Evolutionary conservation across 2,329 filamentous ascomycete genomes (phyloP).

Genomic region (Fusarium coffeatum): DNA sequence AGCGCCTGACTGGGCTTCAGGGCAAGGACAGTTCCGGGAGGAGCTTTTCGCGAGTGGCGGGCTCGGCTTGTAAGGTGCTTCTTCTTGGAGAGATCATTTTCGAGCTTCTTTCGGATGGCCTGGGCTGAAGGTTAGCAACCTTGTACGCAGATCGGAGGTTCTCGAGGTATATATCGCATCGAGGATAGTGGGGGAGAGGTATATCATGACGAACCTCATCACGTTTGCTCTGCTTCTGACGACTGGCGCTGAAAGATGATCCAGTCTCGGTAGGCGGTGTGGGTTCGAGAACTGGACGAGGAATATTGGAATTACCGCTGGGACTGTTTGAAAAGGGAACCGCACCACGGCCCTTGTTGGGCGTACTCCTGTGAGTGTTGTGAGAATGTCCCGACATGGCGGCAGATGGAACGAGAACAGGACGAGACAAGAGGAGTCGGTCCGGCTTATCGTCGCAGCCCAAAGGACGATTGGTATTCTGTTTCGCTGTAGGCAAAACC

Average conservation of each 20-base stretch:
- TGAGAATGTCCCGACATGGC: constrained; percentile 60
- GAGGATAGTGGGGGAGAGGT: constrained; percentile 1
- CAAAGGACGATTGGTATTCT: constrained; percentile 37
- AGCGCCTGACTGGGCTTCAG: constrained; percentile 95
- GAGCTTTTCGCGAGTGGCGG: constrained; percentile 89
- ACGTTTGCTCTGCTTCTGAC: constrained; percentile 95
- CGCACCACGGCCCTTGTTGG: constrained; percentile 69
- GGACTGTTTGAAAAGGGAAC: constrained; percentile 73
- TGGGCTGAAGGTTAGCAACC: constrained; percentile 55
- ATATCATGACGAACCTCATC: constrained; percentile 82
- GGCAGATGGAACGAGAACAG: constrained; percentile 38
- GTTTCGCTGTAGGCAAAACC: constrained; percentile 33
- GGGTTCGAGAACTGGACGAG: constrained; percentile 75
- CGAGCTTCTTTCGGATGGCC: constrained; percentile 97
- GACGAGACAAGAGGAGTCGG: constrained; percentile 35
- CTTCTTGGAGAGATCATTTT: constrained; percentile 98
- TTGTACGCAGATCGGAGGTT: constrained; percentile 3
- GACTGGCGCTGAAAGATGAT: constrained; percentile 88
- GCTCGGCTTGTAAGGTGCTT: constrained; percentile 82
- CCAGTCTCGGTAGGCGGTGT: constrained; percentile 65
- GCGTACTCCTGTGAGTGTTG: constrained; percentile 76
- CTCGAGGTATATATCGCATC: constrained; percentile 31
- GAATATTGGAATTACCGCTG: constrained; percentile 71
- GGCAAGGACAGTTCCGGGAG: constrained; percentile 94
- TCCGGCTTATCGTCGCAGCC: constrained; percentile 31